A percentile compares a stretch with the other conserved stretches of the same genome.
Conservation (phyloP, 1,284 basidiomycete species). For the Austroboletus niveus region DNA sequence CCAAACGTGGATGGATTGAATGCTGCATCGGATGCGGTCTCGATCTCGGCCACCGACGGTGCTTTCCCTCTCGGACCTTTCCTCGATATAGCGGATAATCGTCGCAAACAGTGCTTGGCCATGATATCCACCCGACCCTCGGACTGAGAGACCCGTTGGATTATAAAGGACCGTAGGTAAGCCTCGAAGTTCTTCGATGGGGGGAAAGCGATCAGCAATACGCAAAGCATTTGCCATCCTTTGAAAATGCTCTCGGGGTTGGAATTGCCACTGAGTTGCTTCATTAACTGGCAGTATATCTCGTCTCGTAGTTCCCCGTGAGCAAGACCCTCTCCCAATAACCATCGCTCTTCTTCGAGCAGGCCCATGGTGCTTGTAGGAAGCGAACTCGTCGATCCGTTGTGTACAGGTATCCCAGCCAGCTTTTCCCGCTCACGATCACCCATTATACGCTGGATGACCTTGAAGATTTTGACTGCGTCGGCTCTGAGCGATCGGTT, state of each 20-base stretch:
- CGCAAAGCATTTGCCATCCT: slow-evolving; percentile 90
- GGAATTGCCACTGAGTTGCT: slow-evolving; percentile 83
- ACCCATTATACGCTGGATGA: slow-evolving; percentile 89
- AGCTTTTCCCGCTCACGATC: slow-evolving; percentile 74
- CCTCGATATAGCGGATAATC: slow-evolving; percentile 68
- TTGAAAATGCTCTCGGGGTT: slow-evolving; percentile 80
- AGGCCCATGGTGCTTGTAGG: slow-evolving; percentile 41
- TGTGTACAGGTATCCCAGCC: slow-evolving; percentile 48
- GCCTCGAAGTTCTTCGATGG: slow-evolving; percentile 89
- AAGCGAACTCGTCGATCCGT: slow-evolving; percentile 56
- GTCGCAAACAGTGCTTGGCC: slow-evolving; percentile 81
- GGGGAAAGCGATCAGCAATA: slow-evolving; percentile 82
- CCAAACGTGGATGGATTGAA: slow-evolving; percentile 94
- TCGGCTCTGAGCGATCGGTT: slow-evolving; percentile 68
- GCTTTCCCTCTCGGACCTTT: slow-evolving; percentile 84
- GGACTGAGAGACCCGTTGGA: slow-evolving; percentile 59
- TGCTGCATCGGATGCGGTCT: slow-evolving; percentile 87
- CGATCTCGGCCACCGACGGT: slow-evolving; percentile 79
- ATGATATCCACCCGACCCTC: slow-evolving; percentile 83
- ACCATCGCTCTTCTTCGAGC: slow-evolving; percentile 84
- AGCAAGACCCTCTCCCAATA: slow-evolving; percentile 73
- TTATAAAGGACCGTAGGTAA: slow-evolving; percentile 76
- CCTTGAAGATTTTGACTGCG: slow-evolving; percentile 81
- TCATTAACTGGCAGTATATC: slow-evolving; percentile 89
- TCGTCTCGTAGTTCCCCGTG: slow-evolving; percentile 87